A percentile compares a stretch with the other conserved stretches of the same genome.
phyloP scores from a whole-genome alignment of 163 green algal species.

The Coccomyxa subellipsoidea region DNA sequence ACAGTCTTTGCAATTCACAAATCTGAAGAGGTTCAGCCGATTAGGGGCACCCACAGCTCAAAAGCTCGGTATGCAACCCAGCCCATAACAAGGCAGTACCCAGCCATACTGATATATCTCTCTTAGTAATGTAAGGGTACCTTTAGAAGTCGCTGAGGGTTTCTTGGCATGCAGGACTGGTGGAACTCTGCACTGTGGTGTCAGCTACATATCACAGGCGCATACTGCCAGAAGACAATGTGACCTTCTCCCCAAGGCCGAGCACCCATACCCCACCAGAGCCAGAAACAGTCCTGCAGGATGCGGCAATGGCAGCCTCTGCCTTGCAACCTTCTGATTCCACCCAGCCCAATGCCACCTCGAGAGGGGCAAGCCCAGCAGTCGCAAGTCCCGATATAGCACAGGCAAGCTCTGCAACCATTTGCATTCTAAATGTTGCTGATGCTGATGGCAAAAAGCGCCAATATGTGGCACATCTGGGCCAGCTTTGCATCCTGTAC shows the following conservation, averaged over 20 bases:
- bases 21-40: background rate
- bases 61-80: background rate
- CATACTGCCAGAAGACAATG: background rate
- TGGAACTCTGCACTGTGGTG: slow-evolving; percentile 5
- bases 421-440: background rate
- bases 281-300: background rate
- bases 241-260: background rate
- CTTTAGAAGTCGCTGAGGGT: background rate
- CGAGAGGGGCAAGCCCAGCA: background rate
- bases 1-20: background rate
- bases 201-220: background rate
- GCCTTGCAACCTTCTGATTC: background rate
- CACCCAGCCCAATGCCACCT: background rate
- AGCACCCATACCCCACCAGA: background rate
- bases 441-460: background rate
- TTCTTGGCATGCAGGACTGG: background rate
- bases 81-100: background rate
- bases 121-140: background rate
- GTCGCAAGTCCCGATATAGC: background rate
- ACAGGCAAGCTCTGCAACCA: background rate
- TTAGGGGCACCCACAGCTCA: background rate
- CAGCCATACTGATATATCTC: background rate
- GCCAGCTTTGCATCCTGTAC: no score
- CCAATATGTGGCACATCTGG: no score
- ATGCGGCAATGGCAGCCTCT: background rate